These are phyloP conservation scores for Aspergillus phoenicis DNA, from an alignment of 2,329 filamentous ascomycete genomes.

Conservation along the genomic window DNA sequence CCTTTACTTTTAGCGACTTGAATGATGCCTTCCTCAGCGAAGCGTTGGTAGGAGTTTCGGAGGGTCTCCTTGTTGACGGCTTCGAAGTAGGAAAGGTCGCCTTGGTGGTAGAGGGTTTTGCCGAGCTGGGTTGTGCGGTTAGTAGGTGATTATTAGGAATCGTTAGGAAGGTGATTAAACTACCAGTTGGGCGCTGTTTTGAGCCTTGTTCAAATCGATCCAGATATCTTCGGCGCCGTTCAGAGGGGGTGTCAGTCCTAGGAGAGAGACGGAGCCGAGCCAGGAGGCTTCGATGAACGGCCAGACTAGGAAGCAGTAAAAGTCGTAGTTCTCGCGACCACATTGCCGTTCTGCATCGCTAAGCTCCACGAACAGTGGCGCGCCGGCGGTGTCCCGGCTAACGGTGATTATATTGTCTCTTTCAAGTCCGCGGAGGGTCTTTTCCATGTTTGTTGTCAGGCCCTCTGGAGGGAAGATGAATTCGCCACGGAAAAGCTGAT, in stretches of 20 bases:
- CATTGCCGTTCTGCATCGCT: constrained; percentile 72
- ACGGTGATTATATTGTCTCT: constrained; percentile 75
- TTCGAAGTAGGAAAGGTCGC: constrained; percentile 95
- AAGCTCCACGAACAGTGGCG: constrained; percentile 70
- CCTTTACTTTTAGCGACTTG: constrained; percentile 70
- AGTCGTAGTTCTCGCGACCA: constrained; percentile 94
- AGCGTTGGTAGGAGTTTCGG: constrained; percentile 86
- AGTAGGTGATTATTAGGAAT: not conserved
- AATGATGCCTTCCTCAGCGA: constrained; percentile 88
- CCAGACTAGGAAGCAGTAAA: constrained; percentile 99
- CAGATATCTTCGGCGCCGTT: constrained; percentile 66
- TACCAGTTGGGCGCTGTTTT: constrained; percentile 79
- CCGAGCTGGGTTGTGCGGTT: constrained; percentile 64
- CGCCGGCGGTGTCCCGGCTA: constrained; percentile 56
- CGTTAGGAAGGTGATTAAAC: constrained; percentile 30
- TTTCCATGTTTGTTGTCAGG: constrained; percentile 75
- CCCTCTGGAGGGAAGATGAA: constrained; percentile 96
- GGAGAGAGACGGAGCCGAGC: constrained; percentile 84
- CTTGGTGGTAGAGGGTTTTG: constrained; percentile 96
- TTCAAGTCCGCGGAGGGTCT: constrained; percentile 76
- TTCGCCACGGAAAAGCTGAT: constrained; percentile 83
- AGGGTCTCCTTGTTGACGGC: constrained; percentile 98
- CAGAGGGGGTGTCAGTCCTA: constrained; percentile 78
- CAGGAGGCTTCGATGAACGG: constrained; percentile 94
- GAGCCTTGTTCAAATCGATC: constrained; percentile 76